These are phyloP conservation scores for Lagenidium giganteum DNA, from an alignment of 352 stramenopile species.

Conservation along the genomic window DNA sequence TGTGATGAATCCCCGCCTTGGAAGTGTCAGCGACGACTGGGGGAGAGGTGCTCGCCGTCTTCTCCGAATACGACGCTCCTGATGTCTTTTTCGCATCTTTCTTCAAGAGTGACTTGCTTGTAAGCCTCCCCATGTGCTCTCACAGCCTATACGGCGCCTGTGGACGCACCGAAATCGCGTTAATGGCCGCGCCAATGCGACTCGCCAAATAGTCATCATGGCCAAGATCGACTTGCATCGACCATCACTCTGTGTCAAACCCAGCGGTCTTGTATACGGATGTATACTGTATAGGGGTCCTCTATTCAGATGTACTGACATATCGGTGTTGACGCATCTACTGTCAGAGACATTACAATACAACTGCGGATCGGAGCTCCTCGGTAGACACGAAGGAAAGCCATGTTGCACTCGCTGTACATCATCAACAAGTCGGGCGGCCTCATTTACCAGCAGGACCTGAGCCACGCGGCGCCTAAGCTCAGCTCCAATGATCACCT, in stretches of 20 bases:
- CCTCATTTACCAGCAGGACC: conserved; percentile 91
- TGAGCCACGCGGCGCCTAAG: conserved; percentile 77
- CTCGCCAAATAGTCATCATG: too few relatives aligned
- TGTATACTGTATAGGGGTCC: too few relatives aligned
- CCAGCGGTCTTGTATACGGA: too few relatives aligned
- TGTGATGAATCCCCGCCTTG: conserved; percentile 1
- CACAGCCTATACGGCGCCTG: neutral
- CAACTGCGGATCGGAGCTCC: neutral
- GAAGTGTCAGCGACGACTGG: neutral
- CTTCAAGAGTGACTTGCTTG: conserved; percentile 10
- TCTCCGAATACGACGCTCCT: neutral
- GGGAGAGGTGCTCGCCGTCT: too few relatives aligned
- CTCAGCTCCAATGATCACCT: conserved; percentile 91
- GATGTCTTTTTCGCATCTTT: neutral
- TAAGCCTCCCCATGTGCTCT: conserved; percentile 4
- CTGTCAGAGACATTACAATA: conserved; percentile 7
- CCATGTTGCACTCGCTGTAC: conserved; percentile 90
- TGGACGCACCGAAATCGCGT: conserved; percentile 1
- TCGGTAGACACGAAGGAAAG: neutral
- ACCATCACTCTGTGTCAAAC: conserved; percentile 20
- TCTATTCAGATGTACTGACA: conserved; percentile 13
- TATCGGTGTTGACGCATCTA: neutral
- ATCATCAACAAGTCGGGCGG: conserved; percentile 94
- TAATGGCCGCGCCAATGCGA: neutral
- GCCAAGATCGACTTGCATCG: too few relatives aligned